Evolutionary conservation across 1,139 yeast species (phyloP), one percentile per base, ranked within the genome.

Genomic region (Keqinozyma sinolaborantium): DNA sequence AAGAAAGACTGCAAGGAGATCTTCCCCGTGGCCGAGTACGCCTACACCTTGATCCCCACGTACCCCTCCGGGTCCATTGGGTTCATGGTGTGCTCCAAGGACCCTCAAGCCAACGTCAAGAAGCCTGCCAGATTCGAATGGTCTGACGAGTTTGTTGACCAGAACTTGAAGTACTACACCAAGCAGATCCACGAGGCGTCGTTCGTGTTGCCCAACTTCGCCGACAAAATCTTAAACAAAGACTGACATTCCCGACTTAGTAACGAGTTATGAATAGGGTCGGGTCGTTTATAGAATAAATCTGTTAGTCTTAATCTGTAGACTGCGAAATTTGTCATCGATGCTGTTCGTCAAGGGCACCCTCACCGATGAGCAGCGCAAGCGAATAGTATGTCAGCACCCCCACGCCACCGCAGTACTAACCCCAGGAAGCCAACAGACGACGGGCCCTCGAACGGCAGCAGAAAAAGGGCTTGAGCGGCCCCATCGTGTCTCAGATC

Each of bases 21-120:
- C 28, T 88, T 88, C 79, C 95, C 96, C 33, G 80, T 76, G 30
- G 96, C 83, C 20, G 90, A 82, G 56, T 88, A 86, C 57, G 87
- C 92, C 30, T 84, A 82, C 69, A 82, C 95, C 38, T 77, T 87
- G 58, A 85, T 87, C 45, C 97, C 97, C 52, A 85, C 96, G 35
- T 88, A 88, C 55, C 95, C 97, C 42, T 79, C 95, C 18, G 97
- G 97, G 39, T 92, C 88, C 51, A 81, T 88, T 53, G 97, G 96
- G 14, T 83, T 88, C 65, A 86, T 88, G 95, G 88, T 88, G 32
- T 86, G 95, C 59, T 75, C 83, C 41, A 87, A 87, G 68, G 83
- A 85, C 56, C 56, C 74, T 16, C 51, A 65, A 16, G 80, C 80
- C 31, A 67, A 79, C 41, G 82, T 87, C 36, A 70, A 64, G 49